These are phyloP conservation scores for Apophysomyces sp. DNA, from an alignment of 371 early-diverging fungal genomes.

Conservation along the genomic window DNA sequence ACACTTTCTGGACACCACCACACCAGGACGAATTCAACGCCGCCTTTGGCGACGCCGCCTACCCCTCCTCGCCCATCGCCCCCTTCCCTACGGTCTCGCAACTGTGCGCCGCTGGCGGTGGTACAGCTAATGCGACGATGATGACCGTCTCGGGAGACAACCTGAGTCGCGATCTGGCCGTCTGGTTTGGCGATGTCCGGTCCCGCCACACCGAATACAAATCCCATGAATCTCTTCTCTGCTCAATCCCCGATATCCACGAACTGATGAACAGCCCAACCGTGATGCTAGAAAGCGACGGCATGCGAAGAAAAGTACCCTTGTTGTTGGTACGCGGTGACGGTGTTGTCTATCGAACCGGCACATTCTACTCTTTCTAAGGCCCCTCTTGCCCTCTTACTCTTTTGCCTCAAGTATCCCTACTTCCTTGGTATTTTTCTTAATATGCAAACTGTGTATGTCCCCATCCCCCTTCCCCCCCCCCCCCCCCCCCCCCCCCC, in stretches of 20 bases:
- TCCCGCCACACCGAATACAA: conserved; percentile 53
- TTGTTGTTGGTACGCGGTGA: conserved; percentile 64
- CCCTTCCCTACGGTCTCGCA: conserved; percentile 32
- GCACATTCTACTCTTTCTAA: conserved; percentile 39
- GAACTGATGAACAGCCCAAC: conserved; percentile 27
- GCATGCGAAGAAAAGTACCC: conserved; percentile 41
- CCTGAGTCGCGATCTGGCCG: conserved; percentile 60
- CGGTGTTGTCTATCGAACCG: conserved; percentile 68
- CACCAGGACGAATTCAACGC: conserved; percentile 10
- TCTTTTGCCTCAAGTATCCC: conserved; percentile 22
- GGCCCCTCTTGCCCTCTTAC: conserved; percentile 3
- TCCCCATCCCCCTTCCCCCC: not conserved
- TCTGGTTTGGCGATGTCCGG: conserved; percentile 71
- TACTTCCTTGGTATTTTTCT: conserved; percentile 9
- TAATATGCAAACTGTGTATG: not conserved
- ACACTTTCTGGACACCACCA: conserved; percentile 68
- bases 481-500: not conserved
- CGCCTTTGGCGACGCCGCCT: conserved; percentile 12
- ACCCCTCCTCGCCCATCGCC: conserved; percentile 22
- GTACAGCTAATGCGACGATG: not conserved
- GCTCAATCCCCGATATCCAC: conserved; percentile 39
- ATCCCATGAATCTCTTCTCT: conserved; percentile 47
- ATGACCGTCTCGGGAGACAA: conserved; percentile 63
- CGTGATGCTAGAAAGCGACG: conserved; percentile 20
- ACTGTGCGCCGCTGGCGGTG: not conserved